phyloP scores from a whole-genome alignment of 441 rosid genomes.

The Rhodomyrtus psidioides region DNA sequence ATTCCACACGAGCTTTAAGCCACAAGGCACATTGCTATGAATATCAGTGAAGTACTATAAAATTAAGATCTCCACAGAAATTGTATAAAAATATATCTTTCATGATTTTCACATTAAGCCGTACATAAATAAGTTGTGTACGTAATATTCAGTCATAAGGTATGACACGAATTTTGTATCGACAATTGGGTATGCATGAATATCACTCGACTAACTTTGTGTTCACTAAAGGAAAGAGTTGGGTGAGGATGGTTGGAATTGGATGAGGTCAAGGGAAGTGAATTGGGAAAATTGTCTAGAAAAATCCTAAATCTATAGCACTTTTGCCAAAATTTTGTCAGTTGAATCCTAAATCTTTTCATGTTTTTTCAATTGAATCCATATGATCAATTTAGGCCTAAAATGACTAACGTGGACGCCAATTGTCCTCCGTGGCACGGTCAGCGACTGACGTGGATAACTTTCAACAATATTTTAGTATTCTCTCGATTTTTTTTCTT shows the following conservation, averaged over 20 bases:
- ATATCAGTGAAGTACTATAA: background rate
- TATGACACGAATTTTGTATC: background rate
- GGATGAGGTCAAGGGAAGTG: background rate
- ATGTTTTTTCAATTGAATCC: too few relatives aligned
- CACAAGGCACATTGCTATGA: background rate
- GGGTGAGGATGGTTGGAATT: background rate
- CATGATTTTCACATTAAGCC: background rate
- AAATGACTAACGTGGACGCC: too few relatives aligned
- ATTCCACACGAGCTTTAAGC: fast-evolving
- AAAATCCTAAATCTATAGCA: too few relatives aligned
- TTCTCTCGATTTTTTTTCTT: too few relatives aligned
- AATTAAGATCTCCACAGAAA: background rate
- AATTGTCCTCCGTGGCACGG: too few relatives aligned
- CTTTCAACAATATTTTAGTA: too few relatives aligned
- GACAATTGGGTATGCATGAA: background rate
- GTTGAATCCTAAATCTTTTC: too few relatives aligned
- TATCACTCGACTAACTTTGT: background rate
- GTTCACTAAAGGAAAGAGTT: background rate
- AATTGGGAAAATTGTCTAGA: background rate
- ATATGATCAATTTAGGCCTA: too few relatives aligned
- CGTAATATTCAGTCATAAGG: background rate
- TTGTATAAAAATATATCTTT: background rate
- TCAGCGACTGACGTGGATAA: too few relatives aligned
- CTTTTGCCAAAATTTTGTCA: too few relatives aligned
- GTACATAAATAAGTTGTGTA: background rate